These are phyloP conservation scores for Nectriaceae sp. DNA, from an alignment of 2,329 filamentous ascomycete species.

Conservation along the genomic window DNA sequence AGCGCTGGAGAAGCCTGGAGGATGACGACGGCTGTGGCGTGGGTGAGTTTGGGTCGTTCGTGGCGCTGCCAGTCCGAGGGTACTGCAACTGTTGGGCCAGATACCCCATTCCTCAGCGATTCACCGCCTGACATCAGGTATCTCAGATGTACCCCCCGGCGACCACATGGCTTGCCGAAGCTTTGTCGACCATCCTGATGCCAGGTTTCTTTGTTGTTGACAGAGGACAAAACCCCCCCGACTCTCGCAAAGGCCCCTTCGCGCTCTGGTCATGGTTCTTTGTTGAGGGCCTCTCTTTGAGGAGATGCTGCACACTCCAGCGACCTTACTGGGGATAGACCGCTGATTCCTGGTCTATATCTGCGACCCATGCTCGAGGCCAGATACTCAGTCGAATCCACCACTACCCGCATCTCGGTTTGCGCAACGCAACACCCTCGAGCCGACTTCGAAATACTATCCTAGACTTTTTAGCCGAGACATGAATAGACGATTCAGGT, in stretches of 20 bases:
- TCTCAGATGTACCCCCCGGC: conserved; percentile 18
- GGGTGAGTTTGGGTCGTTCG: not conserved
- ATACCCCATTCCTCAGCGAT: not conserved
- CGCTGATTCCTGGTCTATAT: conserved; percentile 16
- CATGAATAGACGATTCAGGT: conserved; percentile 12
- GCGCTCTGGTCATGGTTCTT: conserved; percentile 13
- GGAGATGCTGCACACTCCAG: conserved; percentile 17
- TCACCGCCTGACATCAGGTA: not conserved
- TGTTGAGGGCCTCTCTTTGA: conserved; percentile 9
- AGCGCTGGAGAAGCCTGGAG: not conserved
- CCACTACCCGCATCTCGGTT: not conserved
- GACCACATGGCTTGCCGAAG: conserved; percentile 17
- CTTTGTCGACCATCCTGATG: conserved; percentile 15
- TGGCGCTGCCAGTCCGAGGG: not conserved
- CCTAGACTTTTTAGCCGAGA: conserved; percentile 8
- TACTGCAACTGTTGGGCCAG: not conserved
- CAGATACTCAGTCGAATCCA: conserved; percentile 1
- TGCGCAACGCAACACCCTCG: not conserved
- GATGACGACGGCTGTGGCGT: not conserved
- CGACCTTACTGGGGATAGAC: conserved; percentile 10
- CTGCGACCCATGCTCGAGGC: conserved; percentile 12
- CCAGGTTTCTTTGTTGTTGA: conserved; percentile 19
- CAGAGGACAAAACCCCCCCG: conserved; percentile 3
- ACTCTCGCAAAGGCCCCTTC: not conserved
- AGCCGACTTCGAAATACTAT: conserved; percentile 4